These are phyloP conservation scores for Sporothrix globosa DNA, from an alignment of 2,329 filamentous ascomycete species.

Conservation along the genomic window DNA sequence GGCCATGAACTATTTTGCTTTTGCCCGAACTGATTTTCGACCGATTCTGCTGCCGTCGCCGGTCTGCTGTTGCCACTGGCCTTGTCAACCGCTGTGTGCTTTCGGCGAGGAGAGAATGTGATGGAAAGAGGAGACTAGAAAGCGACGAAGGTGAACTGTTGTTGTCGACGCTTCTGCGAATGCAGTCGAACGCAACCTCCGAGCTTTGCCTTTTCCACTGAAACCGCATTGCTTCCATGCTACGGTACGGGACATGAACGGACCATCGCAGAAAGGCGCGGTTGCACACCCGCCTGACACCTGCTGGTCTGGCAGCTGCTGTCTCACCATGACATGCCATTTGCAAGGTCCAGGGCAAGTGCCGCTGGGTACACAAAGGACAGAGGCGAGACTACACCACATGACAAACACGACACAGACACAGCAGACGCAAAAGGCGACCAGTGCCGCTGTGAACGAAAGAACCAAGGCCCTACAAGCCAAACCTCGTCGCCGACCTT, in stretches of 20 bases:
- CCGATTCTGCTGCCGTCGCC: neutral
- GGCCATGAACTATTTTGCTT: neutral
- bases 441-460: conserved; percentile 6
- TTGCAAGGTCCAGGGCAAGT: conserved; percentile 7
- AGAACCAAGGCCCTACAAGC: neutral
- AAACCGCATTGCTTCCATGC: neutral
- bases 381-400: neutral
- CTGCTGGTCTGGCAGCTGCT: conserved; percentile 24
- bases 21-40: neutral
- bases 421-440: neutral
- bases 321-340: conserved; percentile 27
- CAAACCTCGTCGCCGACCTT: neutral
- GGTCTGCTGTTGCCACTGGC: neutral
- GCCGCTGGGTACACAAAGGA: conserved; percentile 16
- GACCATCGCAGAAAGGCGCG: neutral
- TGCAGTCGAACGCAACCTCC: too few relatives aligned
- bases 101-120: neutral
- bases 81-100: neutral
- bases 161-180: neutral
- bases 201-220: neutral
- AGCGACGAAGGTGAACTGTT: neutral
- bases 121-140: neutral
- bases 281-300: conserved; percentile 28
- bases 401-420: neutral
- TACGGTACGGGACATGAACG: conserved; percentile 2